A percentile compares a stretch with the other conserved stretches of the same genome.
Evolutionary conservation across 768 basidiomycete genomes (phyloP).

Genomic region (Gymnopilus junonius): DNA sequence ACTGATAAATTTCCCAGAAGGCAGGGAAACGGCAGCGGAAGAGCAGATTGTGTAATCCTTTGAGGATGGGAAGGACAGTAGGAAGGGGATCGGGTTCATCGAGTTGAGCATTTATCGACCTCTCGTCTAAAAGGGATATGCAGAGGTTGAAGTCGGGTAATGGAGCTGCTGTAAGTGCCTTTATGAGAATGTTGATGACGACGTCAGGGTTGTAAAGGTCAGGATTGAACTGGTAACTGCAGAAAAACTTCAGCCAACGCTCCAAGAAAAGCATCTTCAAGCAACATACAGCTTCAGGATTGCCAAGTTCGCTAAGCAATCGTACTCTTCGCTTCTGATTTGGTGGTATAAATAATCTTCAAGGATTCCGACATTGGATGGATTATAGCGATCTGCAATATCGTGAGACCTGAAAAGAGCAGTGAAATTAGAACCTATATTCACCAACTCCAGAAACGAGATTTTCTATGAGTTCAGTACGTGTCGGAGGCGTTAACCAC

Average conservation of each 20-base stretch:
- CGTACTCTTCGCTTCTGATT: slow-evolving; percentile 89
- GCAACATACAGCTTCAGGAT: slow-evolving; percentile 83
- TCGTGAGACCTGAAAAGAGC: slow-evolving; percentile 3
- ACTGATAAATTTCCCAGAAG: slow-evolving; percentile 81
- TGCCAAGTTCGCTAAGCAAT: slow-evolving; percentile 93
- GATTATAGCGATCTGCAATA: slow-evolving; percentile 90
- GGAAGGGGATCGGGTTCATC: slow-evolving; percentile 88
- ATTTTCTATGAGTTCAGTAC: slow-evolving; percentile 88
- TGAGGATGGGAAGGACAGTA: slow-evolving; percentile 67
- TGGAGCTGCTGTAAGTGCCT: slow-evolving; percentile 83
- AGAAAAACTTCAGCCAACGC: neutral
- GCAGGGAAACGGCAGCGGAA: slow-evolving; percentile 87
- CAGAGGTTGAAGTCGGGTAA: slow-evolving; percentile 95
- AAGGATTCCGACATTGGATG: slow-evolving; percentile 88
- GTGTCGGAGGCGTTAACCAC: slow-evolving; percentile 77
- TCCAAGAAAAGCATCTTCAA: neutral
- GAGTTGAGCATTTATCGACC: slow-evolving; percentile 51
- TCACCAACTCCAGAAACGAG: slow-evolving; percentile 89
- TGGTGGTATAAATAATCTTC: slow-evolving; percentile 98
- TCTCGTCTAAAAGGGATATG: slow-evolving; percentile 88
- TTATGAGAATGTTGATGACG: slow-evolving; percentile 92
- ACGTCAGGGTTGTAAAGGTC: slow-evolving; percentile 93
- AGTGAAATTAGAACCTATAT: slow-evolving; percentile 28
- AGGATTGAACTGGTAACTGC: slow-evolving; percentile 95
- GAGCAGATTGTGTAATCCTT: slow-evolving; percentile 68